These are phyloP conservation scores for Tetracladium setigerum DNA, from an alignment of 495 filamentous ascomycete genomes.

Conservation along the genomic window DNA sequence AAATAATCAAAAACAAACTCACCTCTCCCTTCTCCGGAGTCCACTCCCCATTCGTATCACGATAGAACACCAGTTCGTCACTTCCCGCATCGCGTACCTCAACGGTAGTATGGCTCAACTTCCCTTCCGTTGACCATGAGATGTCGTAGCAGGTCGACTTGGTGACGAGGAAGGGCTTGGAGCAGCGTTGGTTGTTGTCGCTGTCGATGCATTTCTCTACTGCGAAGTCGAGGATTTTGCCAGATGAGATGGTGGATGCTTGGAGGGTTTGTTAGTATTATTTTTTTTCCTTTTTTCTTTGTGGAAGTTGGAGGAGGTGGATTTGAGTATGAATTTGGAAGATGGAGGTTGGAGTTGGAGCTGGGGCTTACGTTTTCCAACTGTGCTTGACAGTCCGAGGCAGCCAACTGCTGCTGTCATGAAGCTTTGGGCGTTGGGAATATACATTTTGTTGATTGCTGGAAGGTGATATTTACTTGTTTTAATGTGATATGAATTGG, in stretches of 20 bases:
- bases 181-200: slow-evolving; percentile 28
- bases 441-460: slow-evolving; percentile 21
- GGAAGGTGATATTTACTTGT: no score
- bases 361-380: slow-evolving; percentile 18
- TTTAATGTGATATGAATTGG: no score
- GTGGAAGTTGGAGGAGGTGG: no score
- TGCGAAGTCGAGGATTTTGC: slow-evolving; percentile 28
- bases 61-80: slow-evolving; percentile 30
- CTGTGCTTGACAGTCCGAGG: slow-evolving; percentile 21
- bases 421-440: slow-evolving; percentile 24
- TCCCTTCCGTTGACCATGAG: slow-evolving; percentile 29
- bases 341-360: background rate
- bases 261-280: background rate
- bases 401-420: slow-evolving; percentile 26
- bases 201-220: slow-evolving; percentile 26
- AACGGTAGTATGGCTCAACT: slow-evolving; percentile 30
- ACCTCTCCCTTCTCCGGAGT: slow-evolving; percentile 27
- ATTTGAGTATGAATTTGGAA: background rate
- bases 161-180: slow-evolving; percentile 27
- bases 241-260: slow-evolving; percentile 21
- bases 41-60: slow-evolving; percentile 35
- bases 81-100: slow-evolving; percentile 31
- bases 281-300: no score
- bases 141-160: slow-evolving; percentile 29
- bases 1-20: slow-evolving; percentile 2